Evolutionary conservation across 2,329 filamentous ascomycete species (phyloP), one percentile per base, ranked within the genome.

Genomic region (Epichloe coenophiala): DNA sequence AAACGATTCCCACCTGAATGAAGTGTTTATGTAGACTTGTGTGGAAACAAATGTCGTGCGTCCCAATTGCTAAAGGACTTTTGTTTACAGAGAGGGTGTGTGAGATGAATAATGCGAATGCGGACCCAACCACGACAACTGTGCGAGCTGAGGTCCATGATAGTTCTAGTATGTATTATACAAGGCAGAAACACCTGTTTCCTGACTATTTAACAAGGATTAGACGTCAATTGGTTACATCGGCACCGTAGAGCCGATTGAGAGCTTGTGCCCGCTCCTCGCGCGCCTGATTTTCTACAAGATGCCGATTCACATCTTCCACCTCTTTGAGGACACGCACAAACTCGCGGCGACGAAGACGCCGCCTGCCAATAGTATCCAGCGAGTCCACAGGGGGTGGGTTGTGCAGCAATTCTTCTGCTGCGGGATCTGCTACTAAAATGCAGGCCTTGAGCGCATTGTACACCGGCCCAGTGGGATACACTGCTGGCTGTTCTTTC

Each of bases 371-470:
- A 17, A 62, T 46, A 1, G 54, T 21, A 13, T 48, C 48, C 9
- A 58, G 43, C 13, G 38, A 13, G 1, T 48, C 41, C 7, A 9
- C 7, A 0, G 53, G 37, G 6, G 57, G 55, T 5, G 57, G 58
- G 23, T 60, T 45, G 15, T 51, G 47, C 27, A 61, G 43, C 33
- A 68, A 53, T 1, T 57, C 49, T 55, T 70, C 66, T 12, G 78
- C 74, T 5, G 60, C 57, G 0, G 76, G 76, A 55, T 84, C 76
- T 1, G 74, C 78, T 7, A 80, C 60, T 3, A 64, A 54, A 36
- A 86, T 67, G 59, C 81, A 84, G 0, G 67, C 63, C 59, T 73
- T 68, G n/a, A 84, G 57, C 2, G 73, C 65, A 1, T 65, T 53
- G 45, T 71, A 71, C 5, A 86, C 56, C 1, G 61, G 53, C 1